Conservation (phyloP, 805 yeast species). For the Suhomyces vadensis region DNA sequence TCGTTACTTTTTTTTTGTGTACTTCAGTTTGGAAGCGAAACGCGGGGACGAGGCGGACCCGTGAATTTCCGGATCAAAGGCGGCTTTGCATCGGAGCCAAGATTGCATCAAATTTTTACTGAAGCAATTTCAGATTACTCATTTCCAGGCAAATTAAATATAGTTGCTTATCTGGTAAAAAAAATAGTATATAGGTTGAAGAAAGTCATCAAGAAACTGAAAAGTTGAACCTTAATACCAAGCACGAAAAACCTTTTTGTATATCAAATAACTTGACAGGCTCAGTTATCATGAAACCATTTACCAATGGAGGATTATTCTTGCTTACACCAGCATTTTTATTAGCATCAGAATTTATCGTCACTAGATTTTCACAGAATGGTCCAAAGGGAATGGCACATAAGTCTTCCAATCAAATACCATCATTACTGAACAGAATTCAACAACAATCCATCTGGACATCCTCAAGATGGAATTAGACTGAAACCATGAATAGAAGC, state of each 20-base stretch:
- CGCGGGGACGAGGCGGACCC: too few relatives aligned
- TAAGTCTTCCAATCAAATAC: background rate
- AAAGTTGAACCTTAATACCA: background rate
- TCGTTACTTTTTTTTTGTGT: too few relatives aligned
- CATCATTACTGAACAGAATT: constrained; percentile 1
- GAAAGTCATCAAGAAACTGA: background rate
- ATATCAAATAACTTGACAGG: background rate
- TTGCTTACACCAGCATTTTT: constrained; percentile 32
- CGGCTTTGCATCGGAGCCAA: too few relatives aligned
- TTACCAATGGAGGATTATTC: constrained; percentile 25
- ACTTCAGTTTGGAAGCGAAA: too few relatives aligned
- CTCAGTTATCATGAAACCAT: constrained; percentile 19
- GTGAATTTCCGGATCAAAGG: too few relatives aligned
- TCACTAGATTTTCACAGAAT: constrained; percentile 22
- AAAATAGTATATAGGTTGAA: too few relatives aligned
- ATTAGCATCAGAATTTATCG: constrained; percentile 31
- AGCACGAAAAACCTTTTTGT: background rate
- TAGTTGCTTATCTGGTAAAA: too few relatives aligned
- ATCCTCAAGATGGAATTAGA: background rate
- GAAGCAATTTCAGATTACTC: too few relatives aligned
- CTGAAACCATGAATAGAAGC: background rate
- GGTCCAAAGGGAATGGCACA: constrained; percentile 14
- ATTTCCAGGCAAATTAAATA: too few relatives aligned
- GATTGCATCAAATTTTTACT: too few relatives aligned
- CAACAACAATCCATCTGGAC: constrained; percentile 1